These are phyloP conservation scores for Chenopodium formosanum DNA, from an alignment of 148 eudicot genomes.

Conservation along the genomic window DNA sequence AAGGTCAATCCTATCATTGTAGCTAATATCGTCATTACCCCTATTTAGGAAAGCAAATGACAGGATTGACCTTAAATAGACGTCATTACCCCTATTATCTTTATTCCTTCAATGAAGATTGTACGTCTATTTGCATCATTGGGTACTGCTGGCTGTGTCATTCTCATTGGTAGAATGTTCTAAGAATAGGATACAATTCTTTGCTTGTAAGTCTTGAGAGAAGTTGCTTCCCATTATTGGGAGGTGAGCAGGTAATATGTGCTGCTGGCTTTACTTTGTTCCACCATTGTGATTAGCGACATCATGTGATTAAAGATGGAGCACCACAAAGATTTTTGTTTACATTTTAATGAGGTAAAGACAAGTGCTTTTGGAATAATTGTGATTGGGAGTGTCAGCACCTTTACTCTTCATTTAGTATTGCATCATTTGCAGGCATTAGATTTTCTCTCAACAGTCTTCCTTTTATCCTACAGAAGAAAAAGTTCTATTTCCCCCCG, in stretches of 20 bases:
- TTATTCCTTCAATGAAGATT: background rate
- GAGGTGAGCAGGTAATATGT: constrained; percentile 69
- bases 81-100: no score
- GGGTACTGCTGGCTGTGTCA: no score
- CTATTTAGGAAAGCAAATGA: no score
- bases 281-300: constrained; percentile 66
- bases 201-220: constrained; percentile 30
- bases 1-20: background rate
- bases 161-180: constrained; percentile 14
- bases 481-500: constrained; percentile 73
- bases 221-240: constrained; percentile 57
- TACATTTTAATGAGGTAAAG: constrained; percentile 74
- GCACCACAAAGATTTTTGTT: constrained; percentile 63
- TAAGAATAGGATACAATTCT: constrained; percentile 33
- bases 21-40: no score
- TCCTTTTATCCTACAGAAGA: constrained; percentile 56
- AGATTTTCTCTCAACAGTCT: constrained; percentile 30
- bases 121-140: background rate
- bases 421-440: constrained; percentile 1
- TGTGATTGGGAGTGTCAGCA: constrained; percentile 33
- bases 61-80: no score
- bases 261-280: constrained; percentile 71
- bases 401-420: background rate
- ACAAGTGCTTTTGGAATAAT: constrained; percentile 48
- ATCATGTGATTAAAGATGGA: constrained; percentile 83